A percentile compares a stretch with the other conserved stretches of the same genome.
Conservation (phyloP, 1,139 yeast genomes). For the Blastobotrys persicus region DNA sequence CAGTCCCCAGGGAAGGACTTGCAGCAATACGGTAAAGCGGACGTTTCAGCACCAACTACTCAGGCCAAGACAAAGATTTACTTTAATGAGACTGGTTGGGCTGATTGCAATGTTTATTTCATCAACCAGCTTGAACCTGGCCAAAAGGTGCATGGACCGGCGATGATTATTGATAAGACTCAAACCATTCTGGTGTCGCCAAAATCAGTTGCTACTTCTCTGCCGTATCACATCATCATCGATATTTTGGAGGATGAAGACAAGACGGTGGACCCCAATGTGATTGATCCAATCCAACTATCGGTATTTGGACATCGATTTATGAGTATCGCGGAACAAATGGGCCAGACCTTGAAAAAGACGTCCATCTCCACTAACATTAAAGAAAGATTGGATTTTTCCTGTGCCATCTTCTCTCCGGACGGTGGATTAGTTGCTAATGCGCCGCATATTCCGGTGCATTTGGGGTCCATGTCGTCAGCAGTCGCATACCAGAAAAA, state of each 20-base stretch:
- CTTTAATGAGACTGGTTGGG: slow-evolving; percentile 49
- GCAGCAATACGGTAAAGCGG: slow-evolving; percentile 13
- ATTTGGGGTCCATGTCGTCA: slow-evolving; percentile 82
- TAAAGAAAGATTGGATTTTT: slow-evolving; percentile 78
- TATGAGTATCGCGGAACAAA: slow-evolving; percentile 87
- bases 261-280: slow-evolving; percentile 37
- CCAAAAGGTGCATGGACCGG: slow-evolving; percentile 64
- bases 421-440: slow-evolving; percentile 79
- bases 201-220: slow-evolving; percentile 57
- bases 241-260: slow-evolving; percentile 27
- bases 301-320: slow-evolving; percentile 82
- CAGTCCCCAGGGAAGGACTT: slow-evolving; percentile 25
- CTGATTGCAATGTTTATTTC: slow-evolving; percentile 50
- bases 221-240: slow-evolving; percentile 59
- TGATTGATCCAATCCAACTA: slow-evolving; percentile 63
- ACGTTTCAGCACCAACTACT: slow-evolving; percentile 7
- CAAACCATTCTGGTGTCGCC: slow-evolving; percentile 86
- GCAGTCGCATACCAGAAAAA: slow-evolving; percentile 70
- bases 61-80: slow-evolving; percentile 41
- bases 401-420: slow-evolving; percentile 76
- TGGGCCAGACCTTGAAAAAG: slow-evolving; percentile 79
- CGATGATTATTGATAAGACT: slow-evolving; percentile 78
- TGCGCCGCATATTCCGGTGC: slow-evolving; percentile 88
- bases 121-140: slow-evolving; percentile 56
- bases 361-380: slow-evolving; percentile 85